Evolutionary conservation across 1,284 basidiomycete species (phyloP).

Genomic region (Apiotrichum porosum): DNA sequence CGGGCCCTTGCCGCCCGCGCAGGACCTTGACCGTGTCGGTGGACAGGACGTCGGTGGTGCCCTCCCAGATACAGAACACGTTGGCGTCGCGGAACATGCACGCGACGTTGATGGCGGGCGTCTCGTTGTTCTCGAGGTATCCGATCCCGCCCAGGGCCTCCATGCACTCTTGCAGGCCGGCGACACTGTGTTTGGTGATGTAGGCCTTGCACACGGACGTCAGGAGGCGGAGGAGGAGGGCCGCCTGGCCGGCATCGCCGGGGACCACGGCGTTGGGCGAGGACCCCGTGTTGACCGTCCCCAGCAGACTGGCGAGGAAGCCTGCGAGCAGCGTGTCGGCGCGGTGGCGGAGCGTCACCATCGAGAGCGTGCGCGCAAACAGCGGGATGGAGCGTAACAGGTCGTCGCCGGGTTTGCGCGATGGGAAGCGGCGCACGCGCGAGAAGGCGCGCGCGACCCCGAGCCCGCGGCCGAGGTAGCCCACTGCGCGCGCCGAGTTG

Average conservation of each 20-base stretch:
- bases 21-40: conserved; percentile 21
- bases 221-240: conserved; percentile 58
- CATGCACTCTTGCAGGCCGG: conserved; percentile 79
- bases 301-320: conserved; percentile 58
- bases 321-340: conserved; percentile 62
- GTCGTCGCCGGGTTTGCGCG: conserved; percentile 48
- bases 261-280: background rate
- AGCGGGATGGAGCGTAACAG: conserved; percentile 50
- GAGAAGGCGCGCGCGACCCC: conserved; percentile 63
- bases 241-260: conserved; percentile 39
- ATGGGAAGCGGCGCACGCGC: conserved; percentile 51
- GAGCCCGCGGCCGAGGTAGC: conserved; percentile 59
- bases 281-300: conserved; percentile 58
- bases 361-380: conserved; percentile 60
- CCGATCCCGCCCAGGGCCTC: conserved; percentile 63
- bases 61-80: conserved; percentile 80
- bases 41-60: conserved; percentile 49
- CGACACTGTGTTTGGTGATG: conserved; percentile 59
- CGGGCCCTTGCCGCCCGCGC: conserved; percentile 1
- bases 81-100: conserved; percentile 58
- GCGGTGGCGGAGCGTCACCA: conserved; percentile 59
- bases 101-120: conserved; percentile 47
- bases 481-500: conserved; percentile 58
- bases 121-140: conserved; percentile 70
- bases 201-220: conserved; percentile 70